A percentile compares a stretch with the other conserved stretches of the same genome.
These are phyloP conservation scores for Syzygium jambos DNA, from an alignment of 345 rosid genomes.

Conservation along the genomic window DNA sequence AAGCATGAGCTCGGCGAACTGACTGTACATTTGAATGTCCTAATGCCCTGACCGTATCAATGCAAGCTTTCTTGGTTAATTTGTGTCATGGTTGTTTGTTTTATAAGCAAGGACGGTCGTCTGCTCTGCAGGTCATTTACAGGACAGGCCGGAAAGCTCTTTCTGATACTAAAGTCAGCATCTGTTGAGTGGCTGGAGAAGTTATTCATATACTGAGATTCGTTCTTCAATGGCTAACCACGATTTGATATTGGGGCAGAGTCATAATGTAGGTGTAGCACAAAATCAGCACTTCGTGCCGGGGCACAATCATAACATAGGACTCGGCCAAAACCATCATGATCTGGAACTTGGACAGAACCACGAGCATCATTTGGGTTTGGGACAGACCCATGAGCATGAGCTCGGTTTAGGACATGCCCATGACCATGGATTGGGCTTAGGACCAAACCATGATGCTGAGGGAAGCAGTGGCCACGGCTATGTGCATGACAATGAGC, in stretches of 20 bases:
- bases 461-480: constrained; percentile 20
- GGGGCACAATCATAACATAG: constrained; percentile 57
- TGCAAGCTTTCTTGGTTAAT: not conserved
- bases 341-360: constrained; percentile 53
- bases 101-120: not conserved
- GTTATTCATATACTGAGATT: not conserved
- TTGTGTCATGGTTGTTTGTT: not conserved
- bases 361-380: constrained; percentile 51
- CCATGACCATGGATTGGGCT: constrained; percentile 46
- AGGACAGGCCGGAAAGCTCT: not conserved
- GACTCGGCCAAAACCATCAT: constrained; percentile 57
- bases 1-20: not conserved
- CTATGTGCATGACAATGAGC: constrained; percentile 28
- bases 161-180: not conserved
- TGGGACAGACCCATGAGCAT: constrained; percentile 53
- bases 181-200: not conserved
- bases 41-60: not conserved
- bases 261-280: constrained; percentile 42
- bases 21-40: not conserved
- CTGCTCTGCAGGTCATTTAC: not conserved
- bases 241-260: constrained; percentile 72
- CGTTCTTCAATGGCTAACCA: constrained; percentile 54
- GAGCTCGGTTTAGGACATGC: constrained; percentile 50
- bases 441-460: constrained; percentile 50
- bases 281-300: constrained; percentile 65